Evolutionary conservation across 805 yeast species (phyloP).

Genomic region (Wickerhamiella slavikovae): DNA sequence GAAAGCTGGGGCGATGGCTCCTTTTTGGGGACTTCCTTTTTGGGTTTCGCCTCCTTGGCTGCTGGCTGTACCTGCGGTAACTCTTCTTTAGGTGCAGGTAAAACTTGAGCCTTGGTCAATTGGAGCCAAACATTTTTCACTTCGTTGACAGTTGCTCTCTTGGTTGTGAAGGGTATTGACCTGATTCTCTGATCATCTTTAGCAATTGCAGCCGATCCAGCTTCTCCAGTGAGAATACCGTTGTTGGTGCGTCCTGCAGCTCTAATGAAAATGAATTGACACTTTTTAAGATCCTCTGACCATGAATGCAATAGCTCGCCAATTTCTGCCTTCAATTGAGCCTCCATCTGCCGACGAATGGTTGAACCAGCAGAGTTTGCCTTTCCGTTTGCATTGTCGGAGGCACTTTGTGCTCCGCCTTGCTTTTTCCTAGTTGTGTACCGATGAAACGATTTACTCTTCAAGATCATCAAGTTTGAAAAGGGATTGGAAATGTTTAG

Average conservation of each 20-base stretch:
- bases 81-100: slow-evolving; percentile 33
- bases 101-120: slow-evolving; percentile 35
- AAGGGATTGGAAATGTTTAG: slow-evolving; percentile 37
- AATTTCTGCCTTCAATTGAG: slow-evolving; percentile 61
- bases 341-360: slow-evolving; percentile 76
- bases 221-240: slow-evolving; percentile 41
- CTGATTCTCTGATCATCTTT: slow-evolving; percentile 41
- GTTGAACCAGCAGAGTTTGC: slow-evolving; percentile 93
- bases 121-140: slow-evolving; percentile 70
- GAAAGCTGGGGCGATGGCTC: slow-evolving; percentile 5
- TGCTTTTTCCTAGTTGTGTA: slow-evolving; percentile 93
- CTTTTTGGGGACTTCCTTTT: slow-evolving; percentile 8
- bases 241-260: slow-evolving; percentile 59
- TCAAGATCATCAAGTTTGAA: slow-evolving; percentile 24
- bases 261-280: slow-evolving; percentile 54
- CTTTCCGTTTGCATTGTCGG: slow-evolving; percentile 80
- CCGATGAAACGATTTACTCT: slow-evolving; percentile 75
- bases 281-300: slow-evolving; percentile 33
- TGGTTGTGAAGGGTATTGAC: slow-evolving; percentile 73
- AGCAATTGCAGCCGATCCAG: slow-evolving; percentile 30
- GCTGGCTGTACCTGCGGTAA: slow-evolving; percentile 10
- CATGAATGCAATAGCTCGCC: slow-evolving; percentile 44
- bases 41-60: slow-evolving; percentile 6
- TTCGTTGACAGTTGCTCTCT: slow-evolving; percentile 66
- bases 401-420: slow-evolving; percentile 91